Conservation (phyloP, 2,329 filamentous ascomycete genomes). For the Rutstroemia sp. region DNA sequence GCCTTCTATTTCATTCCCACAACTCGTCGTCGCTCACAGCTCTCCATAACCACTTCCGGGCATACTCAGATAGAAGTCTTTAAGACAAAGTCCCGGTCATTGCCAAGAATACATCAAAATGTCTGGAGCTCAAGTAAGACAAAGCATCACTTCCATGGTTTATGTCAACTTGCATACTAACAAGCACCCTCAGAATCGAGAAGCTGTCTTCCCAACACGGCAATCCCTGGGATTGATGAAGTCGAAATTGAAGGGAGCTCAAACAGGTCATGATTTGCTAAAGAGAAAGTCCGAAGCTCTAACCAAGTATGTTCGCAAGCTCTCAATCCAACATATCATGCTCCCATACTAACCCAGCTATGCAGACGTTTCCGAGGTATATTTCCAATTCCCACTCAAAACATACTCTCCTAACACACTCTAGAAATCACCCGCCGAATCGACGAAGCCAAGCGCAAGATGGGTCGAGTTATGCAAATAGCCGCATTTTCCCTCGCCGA, state of each 20-base stretch:
- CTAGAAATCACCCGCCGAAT: slow-evolving; percentile 92
- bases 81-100: background rate
- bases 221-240: slow-evolving; percentile 98
- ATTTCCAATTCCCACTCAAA: slow-evolving; percentile 9
- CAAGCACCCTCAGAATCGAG: slow-evolving; percentile 61
- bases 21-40: background rate
- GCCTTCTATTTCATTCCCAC: background rate
- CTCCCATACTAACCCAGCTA: slow-evolving; percentile 20
- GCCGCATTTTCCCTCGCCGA: slow-evolving; percentile 95
- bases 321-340: slow-evolving; percentile 2
- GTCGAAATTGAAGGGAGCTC: slow-evolving; percentile 89
- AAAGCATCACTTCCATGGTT: slow-evolving; percentile 10
- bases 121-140: slow-evolving; percentile 44
- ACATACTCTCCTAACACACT: slow-evolving; percentile 3
- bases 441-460: slow-evolving; percentile 98
- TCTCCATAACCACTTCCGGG: background rate
- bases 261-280: slow-evolving; percentile 85
- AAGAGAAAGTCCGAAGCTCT: slow-evolving; percentile 98
- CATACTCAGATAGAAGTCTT: background rate
- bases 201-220: slow-evolving; percentile 94
- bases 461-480: slow-evolving; percentile 99
- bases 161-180: background rate
- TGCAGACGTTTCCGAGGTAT: slow-evolving; percentile 80
- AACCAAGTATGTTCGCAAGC: slow-evolving; percentile 66
- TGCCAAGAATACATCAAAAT: slow-evolving; percentile 30